Percentiles rank a stretch among this genome's conserved stretches.
Conservation (phyloP, 768 basidiomycete species). For the Auricularia sp. region DNA sequence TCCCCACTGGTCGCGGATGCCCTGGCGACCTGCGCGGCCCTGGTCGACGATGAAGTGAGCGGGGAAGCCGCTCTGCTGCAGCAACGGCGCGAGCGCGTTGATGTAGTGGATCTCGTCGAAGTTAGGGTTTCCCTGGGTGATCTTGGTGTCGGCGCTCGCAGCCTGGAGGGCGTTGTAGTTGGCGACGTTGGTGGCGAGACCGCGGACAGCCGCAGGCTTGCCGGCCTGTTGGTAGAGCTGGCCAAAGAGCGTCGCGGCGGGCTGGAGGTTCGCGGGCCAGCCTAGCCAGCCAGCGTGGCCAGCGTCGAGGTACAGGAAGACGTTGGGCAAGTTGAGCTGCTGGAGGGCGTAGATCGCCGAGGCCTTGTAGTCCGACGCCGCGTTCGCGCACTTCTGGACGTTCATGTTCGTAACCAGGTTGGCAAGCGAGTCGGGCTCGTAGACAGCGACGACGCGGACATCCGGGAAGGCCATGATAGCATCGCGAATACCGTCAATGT, state of each 20-base stretch:
- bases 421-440: constrained; percentile 58
- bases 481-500: constrained; percentile 54
- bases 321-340: constrained; percentile 43
- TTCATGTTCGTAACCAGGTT: constrained; percentile 60
- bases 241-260: constrained; percentile 46
- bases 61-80: constrained; percentile 36
- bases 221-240: constrained; percentile 41
- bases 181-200: constrained; percentile 43
- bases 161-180: constrained; percentile 32
- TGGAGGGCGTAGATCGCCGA: constrained; percentile 24
- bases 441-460: constrained; percentile 53
- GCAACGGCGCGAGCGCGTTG: constrained; percentile 39
- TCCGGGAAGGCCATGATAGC: constrained; percentile 48
- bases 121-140: constrained; percentile 49
- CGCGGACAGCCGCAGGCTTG: constrained; percentile 46
- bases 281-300: constrained; percentile 55
- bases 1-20: constrained; percentile 50
- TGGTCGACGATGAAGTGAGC: constrained; percentile 60
- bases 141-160: constrained; percentile 40
- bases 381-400: constrained; percentile 44
- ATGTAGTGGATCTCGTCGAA: constrained; percentile 55
- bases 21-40: constrained; percentile 52
- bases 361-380: constrained; percentile 38
- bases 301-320: constrained; percentile 54
- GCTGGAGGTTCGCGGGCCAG: constrained; percentile 52